These are phyloP conservation scores for Cordia subcordata DNA, from an alignment of 257 asterid genomes.

Conservation along the genomic window DNA sequence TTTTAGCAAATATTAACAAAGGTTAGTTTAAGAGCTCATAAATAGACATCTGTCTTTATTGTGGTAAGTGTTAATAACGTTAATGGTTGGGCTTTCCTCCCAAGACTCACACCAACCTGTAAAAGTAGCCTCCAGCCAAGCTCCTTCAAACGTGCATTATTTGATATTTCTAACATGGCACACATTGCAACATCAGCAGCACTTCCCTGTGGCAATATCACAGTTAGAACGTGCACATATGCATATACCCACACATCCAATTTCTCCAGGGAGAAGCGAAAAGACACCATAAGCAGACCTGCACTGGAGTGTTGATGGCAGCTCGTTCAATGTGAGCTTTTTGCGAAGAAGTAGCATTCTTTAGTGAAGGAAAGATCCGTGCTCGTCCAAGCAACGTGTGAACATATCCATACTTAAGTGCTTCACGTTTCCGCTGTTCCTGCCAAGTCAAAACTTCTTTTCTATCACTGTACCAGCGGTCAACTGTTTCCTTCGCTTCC, in stretches of 20 bases:
- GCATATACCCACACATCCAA: not conserved
- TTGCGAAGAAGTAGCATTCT: constrained; percentile 46
- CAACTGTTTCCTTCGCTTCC: constrained; percentile 91
- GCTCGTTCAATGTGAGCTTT: constrained; percentile 89
- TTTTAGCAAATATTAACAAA: not conserved
- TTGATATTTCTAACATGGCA: constrained; percentile 87
- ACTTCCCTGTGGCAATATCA: constrained; percentile 65
- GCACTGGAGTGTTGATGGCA: constrained; percentile 97
- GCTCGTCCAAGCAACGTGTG: constrained; percentile 87
- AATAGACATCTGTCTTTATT: not conserved
- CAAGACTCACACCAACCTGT: constrained; percentile 45
- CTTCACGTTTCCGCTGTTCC: constrained; percentile 65
- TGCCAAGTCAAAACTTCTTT: constrained; percentile 89
- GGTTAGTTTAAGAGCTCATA: not conserved
- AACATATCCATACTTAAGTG: constrained; percentile 43
- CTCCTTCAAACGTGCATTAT: constrained; percentile 53
- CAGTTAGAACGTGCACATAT: not conserved
- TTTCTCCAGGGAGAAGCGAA: not conserved
- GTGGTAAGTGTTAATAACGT: not conserved
- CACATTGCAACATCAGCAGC: constrained; percentile 99
- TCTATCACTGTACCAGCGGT: constrained; percentile 93
- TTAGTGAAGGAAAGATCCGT: constrained; percentile 75
- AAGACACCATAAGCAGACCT: constrained; percentile 38
- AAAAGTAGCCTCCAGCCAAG: constrained; percentile 85
- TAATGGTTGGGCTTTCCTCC: not conserved